Conservation (phyloP, 2,329 filamentous ascomycete species). For the Tolypocladium tropicale region DNA sequence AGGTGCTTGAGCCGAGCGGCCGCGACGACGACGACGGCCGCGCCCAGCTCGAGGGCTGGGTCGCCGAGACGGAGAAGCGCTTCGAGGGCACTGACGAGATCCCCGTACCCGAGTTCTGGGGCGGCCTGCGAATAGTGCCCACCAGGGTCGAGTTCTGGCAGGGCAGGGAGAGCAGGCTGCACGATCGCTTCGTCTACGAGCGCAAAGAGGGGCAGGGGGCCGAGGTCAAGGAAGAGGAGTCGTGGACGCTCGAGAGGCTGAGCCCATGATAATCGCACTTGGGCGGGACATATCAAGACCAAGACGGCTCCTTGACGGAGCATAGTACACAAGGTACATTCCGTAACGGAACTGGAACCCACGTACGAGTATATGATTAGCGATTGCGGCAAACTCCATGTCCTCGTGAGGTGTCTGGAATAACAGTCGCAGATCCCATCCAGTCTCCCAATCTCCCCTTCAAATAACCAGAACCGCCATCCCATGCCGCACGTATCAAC, state of each 20-base stretch:
- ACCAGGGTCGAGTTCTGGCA: slow-evolving; percentile 94
- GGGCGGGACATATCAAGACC: neutral
- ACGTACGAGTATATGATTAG: neutral
- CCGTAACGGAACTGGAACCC: no score
- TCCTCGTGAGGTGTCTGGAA: neutral
- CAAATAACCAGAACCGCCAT: neutral
- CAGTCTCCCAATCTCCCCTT: neutral
- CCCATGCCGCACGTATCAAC: neutral
- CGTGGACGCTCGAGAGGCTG: slow-evolving; percentile 62
- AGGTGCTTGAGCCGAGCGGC: slow-evolving; percentile 47
- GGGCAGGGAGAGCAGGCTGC: slow-evolving; percentile 77
- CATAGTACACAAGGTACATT: neutral
- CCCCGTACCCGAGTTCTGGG: slow-evolving; percentile 90
- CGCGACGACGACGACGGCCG: slow-evolving; percentile 53
- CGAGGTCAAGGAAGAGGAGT: slow-evolving; percentile 22
- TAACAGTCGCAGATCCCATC: neutral
- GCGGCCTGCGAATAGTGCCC: slow-evolving; percentile 76
- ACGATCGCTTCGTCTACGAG: slow-evolving; percentile 86
- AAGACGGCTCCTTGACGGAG: neutral
- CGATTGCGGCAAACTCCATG: no score
- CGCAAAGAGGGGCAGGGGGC: no score
- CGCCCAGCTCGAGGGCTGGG: slow-evolving; percentile 63
- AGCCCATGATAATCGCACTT: slow-evolving; percentile 54
- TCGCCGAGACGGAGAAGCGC: slow-evolving; percentile 62
- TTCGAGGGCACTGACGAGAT: slow-evolving; percentile 73